Conservation (phyloP, 2,329 filamentous ascomycete species). For the Scortechinia acanthostroma region DNA sequence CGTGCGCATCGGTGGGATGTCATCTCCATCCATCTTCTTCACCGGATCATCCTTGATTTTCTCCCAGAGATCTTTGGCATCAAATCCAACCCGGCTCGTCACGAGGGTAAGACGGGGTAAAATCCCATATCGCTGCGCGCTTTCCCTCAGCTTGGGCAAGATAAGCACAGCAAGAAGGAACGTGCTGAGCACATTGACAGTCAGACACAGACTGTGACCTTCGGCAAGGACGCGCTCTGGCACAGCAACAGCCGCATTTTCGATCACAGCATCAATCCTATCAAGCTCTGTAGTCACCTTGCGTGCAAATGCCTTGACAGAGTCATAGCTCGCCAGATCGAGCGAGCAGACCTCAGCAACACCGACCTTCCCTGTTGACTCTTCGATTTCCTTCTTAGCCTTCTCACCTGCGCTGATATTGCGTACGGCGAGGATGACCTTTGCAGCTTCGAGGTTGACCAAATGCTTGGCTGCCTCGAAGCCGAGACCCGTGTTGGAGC, state of each 20-base stretch:
- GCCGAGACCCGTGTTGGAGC: constrained; percentile 32
- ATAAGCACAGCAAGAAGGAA: constrained; percentile 32
- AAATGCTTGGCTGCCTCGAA: constrained; percentile 31
- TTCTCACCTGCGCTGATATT: constrained; percentile 26
- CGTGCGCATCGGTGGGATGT: too few species aligned
- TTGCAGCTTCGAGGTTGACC: constrained; percentile 23
- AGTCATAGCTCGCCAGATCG: constrained; percentile 29
- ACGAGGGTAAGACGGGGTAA: too few species aligned
- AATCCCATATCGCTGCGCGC: too few species aligned
- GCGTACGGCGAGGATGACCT: constrained; percentile 33
- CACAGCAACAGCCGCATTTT: constrained; percentile 27
- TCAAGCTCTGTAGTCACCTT: constrained; percentile 19
- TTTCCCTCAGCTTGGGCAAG: constrained; percentile 29
- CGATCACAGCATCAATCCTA: constrained; percentile 30
- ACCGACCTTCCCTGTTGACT: constrained; percentile 9
- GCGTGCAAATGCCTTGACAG: constrained; percentile 24
- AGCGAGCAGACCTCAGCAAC: constrained; percentile 30
- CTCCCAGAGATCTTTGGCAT: too few species aligned
- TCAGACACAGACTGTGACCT: constrained; percentile 30
- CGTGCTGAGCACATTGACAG: constrained; percentile 37
- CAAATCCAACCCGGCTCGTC: too few species aligned
- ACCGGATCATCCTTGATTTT: too few species aligned
- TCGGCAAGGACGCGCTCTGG: constrained; percentile 14
- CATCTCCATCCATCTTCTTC: too few species aligned
- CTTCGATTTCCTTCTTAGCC: constrained; percentile 24